These are phyloP conservation scores for Globisporangium cylindrosporum DNA, from an alignment of 352 stramenopile genomes.

Conservation along the genomic window DNA sequence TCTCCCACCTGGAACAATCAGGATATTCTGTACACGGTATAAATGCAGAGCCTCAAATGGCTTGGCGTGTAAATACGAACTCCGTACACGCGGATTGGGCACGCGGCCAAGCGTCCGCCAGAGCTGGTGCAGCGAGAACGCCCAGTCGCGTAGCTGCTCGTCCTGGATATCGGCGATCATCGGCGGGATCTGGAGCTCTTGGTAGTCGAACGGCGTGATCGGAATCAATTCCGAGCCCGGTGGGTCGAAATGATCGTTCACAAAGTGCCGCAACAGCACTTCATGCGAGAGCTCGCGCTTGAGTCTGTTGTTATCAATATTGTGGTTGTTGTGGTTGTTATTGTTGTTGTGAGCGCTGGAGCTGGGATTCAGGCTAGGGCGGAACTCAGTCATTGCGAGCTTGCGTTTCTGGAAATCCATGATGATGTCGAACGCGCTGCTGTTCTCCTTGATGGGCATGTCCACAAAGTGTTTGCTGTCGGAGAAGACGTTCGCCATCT, in stretches of 20 bases:
- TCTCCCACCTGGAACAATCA: constrained; percentile 88
- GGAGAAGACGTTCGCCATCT: constrained; percentile 74
- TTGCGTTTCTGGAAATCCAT: constrained; percentile 60
- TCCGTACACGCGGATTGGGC: constrained; percentile 42
- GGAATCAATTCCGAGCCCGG: constrained; percentile 72
- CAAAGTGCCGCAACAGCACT: constrained; percentile 51
- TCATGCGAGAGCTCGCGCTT: constrained; percentile 25
- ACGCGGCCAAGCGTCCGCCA: constrained; percentile 74
- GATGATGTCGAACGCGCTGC: constrained; percentile 62
- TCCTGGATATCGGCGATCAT: constrained; percentile 57
- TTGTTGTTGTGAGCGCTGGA: not conserved
- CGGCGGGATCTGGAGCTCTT: constrained; percentile 44
- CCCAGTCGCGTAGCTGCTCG: constrained; percentile 55
- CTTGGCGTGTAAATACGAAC: constrained; percentile 57
- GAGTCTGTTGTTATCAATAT: not conserved
- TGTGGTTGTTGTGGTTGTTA: too few relatives aligned
- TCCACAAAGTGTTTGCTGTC: constrained; percentile 94
- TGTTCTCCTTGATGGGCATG: constrained; percentile 88
- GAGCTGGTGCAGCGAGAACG: constrained; percentile 62
- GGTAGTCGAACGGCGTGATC: constrained; percentile 70
- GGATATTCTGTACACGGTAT: constrained; percentile 43
- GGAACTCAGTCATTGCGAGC: constrained; percentile 58
- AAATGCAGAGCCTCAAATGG: constrained; percentile 32
- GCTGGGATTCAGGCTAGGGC: not conserved
- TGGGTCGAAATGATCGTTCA: constrained; percentile 81